Evolutionary conservation across 2,329 filamentous ascomycete genomes (phyloP).

Genomic region (Aspergillus thermomutatus): DNA sequence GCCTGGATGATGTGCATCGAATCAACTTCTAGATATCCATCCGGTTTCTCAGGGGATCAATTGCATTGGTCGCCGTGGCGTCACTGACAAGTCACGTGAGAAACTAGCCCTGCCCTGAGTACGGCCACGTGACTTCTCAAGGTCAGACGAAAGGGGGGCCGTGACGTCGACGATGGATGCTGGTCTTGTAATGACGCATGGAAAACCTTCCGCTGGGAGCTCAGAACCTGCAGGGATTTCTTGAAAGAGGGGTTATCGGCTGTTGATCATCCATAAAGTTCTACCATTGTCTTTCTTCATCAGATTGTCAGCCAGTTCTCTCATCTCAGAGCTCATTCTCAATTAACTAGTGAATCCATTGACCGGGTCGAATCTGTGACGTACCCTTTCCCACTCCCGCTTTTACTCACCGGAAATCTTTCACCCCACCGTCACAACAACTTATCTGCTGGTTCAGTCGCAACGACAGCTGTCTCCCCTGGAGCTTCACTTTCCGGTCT

Average conservation of each 20-base stretch:
- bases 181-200: not conserved
- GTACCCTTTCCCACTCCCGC: constrained; percentile 19
- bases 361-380: constrained; percentile 13
- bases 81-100: not conserved
- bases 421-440: constrained; percentile 13
- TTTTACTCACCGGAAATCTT: constrained; percentile 39
- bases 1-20: too few relatives aligned
- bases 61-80: not conserved
- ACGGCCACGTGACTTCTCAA: not conserved
- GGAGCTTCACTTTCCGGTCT: not conserved
- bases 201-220: not conserved
- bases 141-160: not conserved
- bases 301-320: not conserved
- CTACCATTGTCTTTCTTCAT: not conserved
- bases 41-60: too few relatives aligned
- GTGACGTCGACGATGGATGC: not conserved
- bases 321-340: not conserved
- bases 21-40: too few relatives aligned
- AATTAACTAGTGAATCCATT: not conserved
- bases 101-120: not conserved
- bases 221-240: not conserved
- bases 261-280: not conserved
- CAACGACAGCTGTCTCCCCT: not conserved
- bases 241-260: not conserved
- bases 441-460: constrained; percentile 2